Conservation (phyloP, 2,329 filamentous ascomycete genomes). For the Tolypocladium sp. region DNA sequence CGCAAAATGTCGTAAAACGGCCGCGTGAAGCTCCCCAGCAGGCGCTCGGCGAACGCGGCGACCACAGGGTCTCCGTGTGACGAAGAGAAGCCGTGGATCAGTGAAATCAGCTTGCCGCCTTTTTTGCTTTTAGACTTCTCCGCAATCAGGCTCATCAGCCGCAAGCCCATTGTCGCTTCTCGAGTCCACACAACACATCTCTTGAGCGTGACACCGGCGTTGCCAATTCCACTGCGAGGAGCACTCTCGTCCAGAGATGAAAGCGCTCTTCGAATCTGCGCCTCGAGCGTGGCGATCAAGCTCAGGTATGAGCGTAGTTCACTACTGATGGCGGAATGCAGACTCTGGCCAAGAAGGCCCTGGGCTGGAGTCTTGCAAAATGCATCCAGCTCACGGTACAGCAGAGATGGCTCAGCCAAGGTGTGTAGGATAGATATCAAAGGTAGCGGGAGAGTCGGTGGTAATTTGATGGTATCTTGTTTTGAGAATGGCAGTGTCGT, state of each 20-base stretch:
- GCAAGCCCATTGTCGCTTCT: constrained; percentile 90
- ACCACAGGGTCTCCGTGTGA: constrained; percentile 95
- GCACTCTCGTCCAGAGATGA: constrained; percentile 60
- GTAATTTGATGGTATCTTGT: constrained; percentile 63
- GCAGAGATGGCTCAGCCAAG: constrained; percentile 83
- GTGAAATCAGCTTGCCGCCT: constrained; percentile 83
- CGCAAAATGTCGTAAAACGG: constrained; percentile 96
- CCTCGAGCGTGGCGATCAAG: constrained; percentile 84
- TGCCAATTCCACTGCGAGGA: constrained; percentile 64
- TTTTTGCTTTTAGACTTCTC: constrained; percentile 77
- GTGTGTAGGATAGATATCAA: constrained; percentile 81
- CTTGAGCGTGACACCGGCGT: constrained; percentile 87
- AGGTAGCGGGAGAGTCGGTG: constrained; percentile 70
- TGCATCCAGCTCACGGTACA: constrained; percentile 70
- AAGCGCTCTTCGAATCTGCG: constrained; percentile 78
- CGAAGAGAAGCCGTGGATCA: constrained; percentile 88
- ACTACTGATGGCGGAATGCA: constrained; percentile 74
- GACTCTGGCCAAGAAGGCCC: constrained; percentile 83
- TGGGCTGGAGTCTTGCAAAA: constrained; percentile 77
- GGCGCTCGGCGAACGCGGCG: constrained; percentile 80
- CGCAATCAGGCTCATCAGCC: constrained; percentile 88
- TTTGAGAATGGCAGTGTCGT: constrained; percentile 70
- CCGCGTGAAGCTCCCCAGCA: constrained; percentile 77
- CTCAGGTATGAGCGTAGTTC: constrained; percentile 86
- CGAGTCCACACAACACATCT: constrained; percentile 95